These are phyloP conservation scores for Suillus subalutaceus DNA, from an alignment of 768 basidiomycete genomes.

Conservation along the genomic window DNA sequence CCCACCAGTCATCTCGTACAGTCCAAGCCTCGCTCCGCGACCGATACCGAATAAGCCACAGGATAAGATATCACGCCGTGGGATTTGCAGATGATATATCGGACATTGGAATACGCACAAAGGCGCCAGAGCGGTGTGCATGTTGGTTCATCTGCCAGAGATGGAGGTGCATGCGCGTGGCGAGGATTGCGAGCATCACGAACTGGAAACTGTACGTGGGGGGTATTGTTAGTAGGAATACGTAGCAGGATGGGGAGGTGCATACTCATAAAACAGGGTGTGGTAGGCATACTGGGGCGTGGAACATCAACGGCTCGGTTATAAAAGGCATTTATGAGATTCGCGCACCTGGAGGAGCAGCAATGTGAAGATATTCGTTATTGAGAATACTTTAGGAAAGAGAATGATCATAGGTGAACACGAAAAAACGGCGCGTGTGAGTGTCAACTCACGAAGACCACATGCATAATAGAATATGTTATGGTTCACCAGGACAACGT, in stretches of 20 bases:
- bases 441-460: not conserved
- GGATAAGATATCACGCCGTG: not conserved
- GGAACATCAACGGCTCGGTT: not conserved
- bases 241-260: not conserved
- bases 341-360: not conserved
- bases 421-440: not conserved
- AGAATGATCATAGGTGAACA: not conserved
- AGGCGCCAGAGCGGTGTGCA: not conserved
- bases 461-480: not conserved
- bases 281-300: not conserved
- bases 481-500: not conserved
- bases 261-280: not conserved
- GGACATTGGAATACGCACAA: not conserved
- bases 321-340: not conserved
- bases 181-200: not conserved
- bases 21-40: no score
- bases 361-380: not conserved
- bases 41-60: not conserved
- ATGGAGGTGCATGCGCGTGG: not conserved
- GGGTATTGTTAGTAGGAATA: not conserved
- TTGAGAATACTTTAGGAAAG: not conserved
- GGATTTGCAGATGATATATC: not conserved
- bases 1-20: no score
- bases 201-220: not conserved
- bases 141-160: not conserved